A percentile compares a stretch with the other conserved stretches of the same genome.
These are phyloP conservation scores for Chlamydomonas sp. DNA, from an alignment of 139 green algal genomes.

Conservation along the genomic window DNA sequence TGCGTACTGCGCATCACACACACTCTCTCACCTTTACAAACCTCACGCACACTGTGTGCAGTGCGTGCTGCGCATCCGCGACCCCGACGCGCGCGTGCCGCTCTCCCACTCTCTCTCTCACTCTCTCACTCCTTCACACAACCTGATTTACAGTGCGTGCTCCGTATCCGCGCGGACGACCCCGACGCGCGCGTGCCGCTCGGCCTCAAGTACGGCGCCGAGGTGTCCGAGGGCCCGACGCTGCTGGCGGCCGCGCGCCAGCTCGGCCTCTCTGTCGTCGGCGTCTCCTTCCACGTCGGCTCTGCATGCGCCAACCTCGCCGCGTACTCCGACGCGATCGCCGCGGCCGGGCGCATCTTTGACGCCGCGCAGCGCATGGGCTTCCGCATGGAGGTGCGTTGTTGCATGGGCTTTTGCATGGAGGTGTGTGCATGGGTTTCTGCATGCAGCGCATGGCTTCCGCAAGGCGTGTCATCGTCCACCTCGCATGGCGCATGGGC, in stretches of 20 bases:
- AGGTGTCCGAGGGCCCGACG: constrained; percentile 20
- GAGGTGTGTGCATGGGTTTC: too few species aligned
- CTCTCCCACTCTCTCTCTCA: constrained; percentile 22
- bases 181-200: constrained; percentile 31
- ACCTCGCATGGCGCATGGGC: neutral
- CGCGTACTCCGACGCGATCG: constrained; percentile 68
- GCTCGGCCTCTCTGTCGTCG: constrained; percentile 53
- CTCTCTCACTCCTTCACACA: neutral
- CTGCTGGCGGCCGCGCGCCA: constrained; percentile 26
- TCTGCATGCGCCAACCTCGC: constrained; percentile 62
- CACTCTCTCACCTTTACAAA: too few species aligned
- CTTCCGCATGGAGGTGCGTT: constrained; percentile 42
- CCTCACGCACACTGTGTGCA: neutral
- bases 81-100: constrained; percentile 53
- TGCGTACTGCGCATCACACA: too few species aligned
- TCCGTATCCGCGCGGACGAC: constrained; percentile 82
- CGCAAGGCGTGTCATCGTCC: neutral
- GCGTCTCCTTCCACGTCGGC: constrained; percentile 94
- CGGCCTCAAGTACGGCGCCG: constrained; percentile 41
- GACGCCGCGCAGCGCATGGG: constrained; percentile 28
- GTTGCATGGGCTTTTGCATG: too few species aligned
- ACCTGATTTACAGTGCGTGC: constrained; percentile 52
- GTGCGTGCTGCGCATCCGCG: constrained; percentile 78
- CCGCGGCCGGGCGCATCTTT: constrained; percentile 33
- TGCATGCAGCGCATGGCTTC: too few species aligned